phyloP scores from a whole-genome alignment of 2,329 filamentous ascomycete genomes.

The Phoma herbarum region DNA sequence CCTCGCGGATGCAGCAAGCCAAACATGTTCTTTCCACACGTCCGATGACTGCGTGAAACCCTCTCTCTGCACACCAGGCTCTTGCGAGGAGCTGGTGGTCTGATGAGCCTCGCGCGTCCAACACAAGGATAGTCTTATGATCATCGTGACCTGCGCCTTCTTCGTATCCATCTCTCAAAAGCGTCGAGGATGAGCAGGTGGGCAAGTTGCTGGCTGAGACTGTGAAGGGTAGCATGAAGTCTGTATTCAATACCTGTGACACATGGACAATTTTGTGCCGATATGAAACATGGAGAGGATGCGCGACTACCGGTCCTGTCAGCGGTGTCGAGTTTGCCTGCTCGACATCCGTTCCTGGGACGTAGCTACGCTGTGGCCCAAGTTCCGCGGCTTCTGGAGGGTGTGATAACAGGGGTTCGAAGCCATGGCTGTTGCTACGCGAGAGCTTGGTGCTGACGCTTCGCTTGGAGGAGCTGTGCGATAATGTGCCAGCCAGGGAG shows the following conservation, averaged over 20 bases:
- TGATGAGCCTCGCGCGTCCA: constrained; percentile 65
- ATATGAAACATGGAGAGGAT: constrained; percentile 54
- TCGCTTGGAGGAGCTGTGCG: constrained; percentile 46
- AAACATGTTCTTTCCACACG: constrained; percentile 73
- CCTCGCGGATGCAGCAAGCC: constrained; percentile 78
- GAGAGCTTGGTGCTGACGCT: constrained; percentile 36
- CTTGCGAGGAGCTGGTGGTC: constrained; percentile 73
- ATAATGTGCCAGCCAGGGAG: constrained; percentile 34
- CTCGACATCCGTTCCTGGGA: constrained; percentile 29
- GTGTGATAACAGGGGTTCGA: constrained; percentile 47
- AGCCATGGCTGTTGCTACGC: constrained; percentile 47
- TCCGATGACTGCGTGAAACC: constrained; percentile 77
- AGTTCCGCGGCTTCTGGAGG: constrained; percentile 42
- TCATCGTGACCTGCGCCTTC: constrained; percentile 27
- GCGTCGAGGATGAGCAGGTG: constrained; percentile 27
- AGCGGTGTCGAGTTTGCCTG: constrained; percentile 3
- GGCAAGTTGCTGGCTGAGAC: constrained; percentile 28
- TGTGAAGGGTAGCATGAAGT: constrained; percentile 40
- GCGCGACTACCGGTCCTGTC: constrained; percentile 35
- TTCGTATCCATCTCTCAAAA: constrained; percentile 19
- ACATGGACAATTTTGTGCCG: constrained; percentile 49
- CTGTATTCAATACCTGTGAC: constrained; percentile 39
- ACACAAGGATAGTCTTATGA: constrained; percentile 49
- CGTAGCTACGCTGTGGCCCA: constrained; percentile 39
- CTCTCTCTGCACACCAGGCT: constrained; percentile 76